Evolutionary conservation across 2,329 filamentous ascomycete genomes (phyloP), one percentile per base, ranked within the genome.

Genomic region (Scortechinia acanthostroma): DNA sequence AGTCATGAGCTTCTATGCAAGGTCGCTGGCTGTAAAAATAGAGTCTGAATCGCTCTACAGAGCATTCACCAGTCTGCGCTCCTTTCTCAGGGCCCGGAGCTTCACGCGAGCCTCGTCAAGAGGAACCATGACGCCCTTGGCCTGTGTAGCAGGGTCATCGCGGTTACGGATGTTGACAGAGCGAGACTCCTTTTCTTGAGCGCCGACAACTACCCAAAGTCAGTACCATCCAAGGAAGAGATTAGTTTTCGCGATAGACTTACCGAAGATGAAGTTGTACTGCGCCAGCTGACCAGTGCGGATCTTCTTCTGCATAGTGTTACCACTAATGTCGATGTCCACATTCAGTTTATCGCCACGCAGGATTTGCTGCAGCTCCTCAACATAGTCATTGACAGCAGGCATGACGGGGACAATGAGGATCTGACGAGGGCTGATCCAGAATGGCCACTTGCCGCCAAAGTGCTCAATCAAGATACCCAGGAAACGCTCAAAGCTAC

Each of bases 251-350:
- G 25, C 25, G 25, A 30, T 30, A 44, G 17, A 46, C 51, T 42
- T 53, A 57, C 57, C 56, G 53, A 76, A 73, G 53, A 76, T 75
- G 61, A 75, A 76, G 55, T 76, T 76, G 55, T 76, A 76, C 51
- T 74, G 64, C 33, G 66, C 60, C 47, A 76, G 54, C 53, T 76
- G 73, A 4, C 68, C 73, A 23, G 66, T 74, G 49, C 71, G 69
- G 45, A 76, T 76, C 65, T 76, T 76, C 65, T 76, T 76, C 55
- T 73, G 67, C 71, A 76, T 72, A 4, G 72, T 76, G 57, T 76
- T 76, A 43, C 70, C 70, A 37, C 65, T 66, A 46, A 76, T 60
- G 52, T 76, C 73, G 42, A 74, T 64, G 54, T 76, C 73, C 46
- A 65, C 70, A 55, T 76, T 70, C 53, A 76, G 64, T 19, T 60